phyloP scores from a whole-genome alignment of 1,139 yeast species.

The Geotrichum europaeum region DNA sequence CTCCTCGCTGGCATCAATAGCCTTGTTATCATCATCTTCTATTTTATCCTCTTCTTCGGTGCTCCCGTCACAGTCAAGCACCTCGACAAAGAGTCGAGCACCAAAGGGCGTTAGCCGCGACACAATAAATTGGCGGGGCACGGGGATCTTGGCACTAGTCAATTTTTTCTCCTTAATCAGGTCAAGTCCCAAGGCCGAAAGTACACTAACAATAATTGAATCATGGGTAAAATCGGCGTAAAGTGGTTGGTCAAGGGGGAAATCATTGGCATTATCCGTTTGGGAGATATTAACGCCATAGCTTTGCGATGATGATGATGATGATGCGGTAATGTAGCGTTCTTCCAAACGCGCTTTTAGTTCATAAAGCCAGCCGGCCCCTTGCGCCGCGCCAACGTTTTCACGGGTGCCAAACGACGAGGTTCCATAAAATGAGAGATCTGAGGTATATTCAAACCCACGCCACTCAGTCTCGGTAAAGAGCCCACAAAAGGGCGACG shows the following conservation, averaged over 20 bases:
- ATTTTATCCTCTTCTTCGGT: slow-evolving; percentile 4
- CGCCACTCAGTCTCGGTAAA: slow-evolving; percentile 48
- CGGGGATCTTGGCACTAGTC: slow-evolving; percentile 34
- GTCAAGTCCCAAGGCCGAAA: slow-evolving; percentile 39
- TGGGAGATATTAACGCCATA: slow-evolving; percentile 37
- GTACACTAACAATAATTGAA: slow-evolving; percentile 36
- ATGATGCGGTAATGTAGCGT: slow-evolving; percentile 23
- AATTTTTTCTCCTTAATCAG: slow-evolving; percentile 33
- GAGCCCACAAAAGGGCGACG: slow-evolving; percentile 43
- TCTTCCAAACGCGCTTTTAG: slow-evolving; percentile 35
- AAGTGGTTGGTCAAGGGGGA: slow-evolving; percentile 40
- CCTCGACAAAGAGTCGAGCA: slow-evolving; percentile 38
- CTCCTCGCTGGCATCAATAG: background rate
- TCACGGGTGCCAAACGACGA: slow-evolving; percentile 34
- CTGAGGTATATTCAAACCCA: slow-evolving; percentile 43
- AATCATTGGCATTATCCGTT: slow-evolving; percentile 28
- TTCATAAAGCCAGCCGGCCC: slow-evolving; percentile 41
- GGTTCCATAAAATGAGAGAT: slow-evolving; percentile 39
- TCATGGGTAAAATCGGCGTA: slow-evolving; percentile 44
- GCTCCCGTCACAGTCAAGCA: slow-evolving; percentile 35
- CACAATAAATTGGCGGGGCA: slow-evolving; percentile 38
- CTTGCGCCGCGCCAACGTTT: slow-evolving; percentile 38
- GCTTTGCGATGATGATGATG: no score
- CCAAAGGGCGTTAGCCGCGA: slow-evolving; percentile 42
- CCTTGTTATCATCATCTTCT: background rate